Percentiles rank a stretch among this genome's conserved stretches.
These are phyloP conservation scores for Tricholoma sp. DNA, from an alignment of 768 basidiomycete genomes.

Conservation along the genomic window DNA sequence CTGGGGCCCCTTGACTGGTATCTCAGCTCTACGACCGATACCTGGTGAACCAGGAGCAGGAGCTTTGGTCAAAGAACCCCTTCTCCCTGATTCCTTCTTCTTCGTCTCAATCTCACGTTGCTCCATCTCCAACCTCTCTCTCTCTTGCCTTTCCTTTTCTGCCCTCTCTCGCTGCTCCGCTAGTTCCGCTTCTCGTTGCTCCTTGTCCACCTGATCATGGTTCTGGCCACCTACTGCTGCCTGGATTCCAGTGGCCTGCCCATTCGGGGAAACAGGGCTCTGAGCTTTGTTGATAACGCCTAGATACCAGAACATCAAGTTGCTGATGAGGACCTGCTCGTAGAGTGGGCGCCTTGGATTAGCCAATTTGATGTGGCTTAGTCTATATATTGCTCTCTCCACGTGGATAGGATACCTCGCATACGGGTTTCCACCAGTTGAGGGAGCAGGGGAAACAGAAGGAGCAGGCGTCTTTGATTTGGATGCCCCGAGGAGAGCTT, in stretches of 20 bases:
- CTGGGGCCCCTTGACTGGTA: constrained; percentile 81
- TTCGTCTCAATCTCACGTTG: constrained; percentile 50
- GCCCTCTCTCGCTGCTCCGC: constrained; percentile 38
- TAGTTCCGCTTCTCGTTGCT: constrained; percentile 29
- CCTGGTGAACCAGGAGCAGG: constrained; percentile 40
- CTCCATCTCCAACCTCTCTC: constrained; percentile 37
- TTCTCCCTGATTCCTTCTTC: constrained; percentile 47
- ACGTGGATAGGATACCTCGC: constrained; percentile 97
- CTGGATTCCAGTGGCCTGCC: constrained; percentile 20
- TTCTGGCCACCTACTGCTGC: constrained; percentile 22
- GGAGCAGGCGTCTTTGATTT: constrained; percentile 67
- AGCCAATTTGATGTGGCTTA: constrained; percentile 98
- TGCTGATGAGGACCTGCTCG: constrained; percentile 92
- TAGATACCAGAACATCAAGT: constrained; percentile 99
- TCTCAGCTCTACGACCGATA: constrained; percentile 71
- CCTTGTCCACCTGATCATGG: constrained; percentile 33
- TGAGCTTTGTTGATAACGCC: constrained; percentile 95
- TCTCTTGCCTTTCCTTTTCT: constrained; percentile 37
- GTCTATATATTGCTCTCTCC: constrained; percentile 93
- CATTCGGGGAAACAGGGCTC: constrained; percentile 35
- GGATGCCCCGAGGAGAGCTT: constrained; percentile 78
- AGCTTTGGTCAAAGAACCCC: constrained; percentile 65
- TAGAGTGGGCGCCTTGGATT: constrained; percentile 95
- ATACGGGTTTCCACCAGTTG: constrained; percentile 42
- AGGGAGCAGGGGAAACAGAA: constrained; percentile 55